These are phyloP conservation scores for Schrenkiella parvula DNA, from an alignment of 345 rosid genomes.

Conservation along the genomic window DNA sequence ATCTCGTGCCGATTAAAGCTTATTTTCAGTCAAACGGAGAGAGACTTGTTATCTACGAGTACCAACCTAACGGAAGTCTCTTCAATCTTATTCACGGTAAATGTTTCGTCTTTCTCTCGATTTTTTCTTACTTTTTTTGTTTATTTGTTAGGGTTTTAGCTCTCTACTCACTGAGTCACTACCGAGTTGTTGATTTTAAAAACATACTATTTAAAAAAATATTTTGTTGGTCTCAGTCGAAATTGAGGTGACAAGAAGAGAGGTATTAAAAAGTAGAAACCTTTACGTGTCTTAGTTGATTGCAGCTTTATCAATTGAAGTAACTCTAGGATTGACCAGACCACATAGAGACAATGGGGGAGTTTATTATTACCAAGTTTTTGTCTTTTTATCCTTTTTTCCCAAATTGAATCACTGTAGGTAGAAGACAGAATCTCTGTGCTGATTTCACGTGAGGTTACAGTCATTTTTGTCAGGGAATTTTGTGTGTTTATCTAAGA, in stretches of 20 bases:
- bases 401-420: neutral
- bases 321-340: constrained; percentile 13
- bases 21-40: constrained; percentile 84
- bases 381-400: neutral
- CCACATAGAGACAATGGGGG: constrained; percentile 18
- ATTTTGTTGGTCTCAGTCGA: neutral
- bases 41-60: constrained; percentile 77
- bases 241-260: neutral
- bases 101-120: neutral
- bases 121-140: neutral
- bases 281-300: neutral
- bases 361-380: neutral
- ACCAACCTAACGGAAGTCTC: constrained; percentile 91
- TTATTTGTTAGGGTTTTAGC: neutral
- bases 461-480: constrained; percentile 28
- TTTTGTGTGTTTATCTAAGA: constrained; percentile 22
- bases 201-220: too few species aligned
- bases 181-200: constrained; percentile 5
- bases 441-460: constrained; percentile 31
- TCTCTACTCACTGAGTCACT: constrained; percentile 13
- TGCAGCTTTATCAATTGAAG: neutral
- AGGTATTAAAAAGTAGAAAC: neutral
- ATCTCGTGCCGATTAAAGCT: constrained; percentile 68
- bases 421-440: constrained; percentile 17
- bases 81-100: constrained; percentile 81